Percentiles rank a stretch among this genome's conserved stretches.
Evolutionary conservation across 2,329 filamentous ascomycete species (phyloP).

Genomic region (Penicillium frequentans): DNA sequence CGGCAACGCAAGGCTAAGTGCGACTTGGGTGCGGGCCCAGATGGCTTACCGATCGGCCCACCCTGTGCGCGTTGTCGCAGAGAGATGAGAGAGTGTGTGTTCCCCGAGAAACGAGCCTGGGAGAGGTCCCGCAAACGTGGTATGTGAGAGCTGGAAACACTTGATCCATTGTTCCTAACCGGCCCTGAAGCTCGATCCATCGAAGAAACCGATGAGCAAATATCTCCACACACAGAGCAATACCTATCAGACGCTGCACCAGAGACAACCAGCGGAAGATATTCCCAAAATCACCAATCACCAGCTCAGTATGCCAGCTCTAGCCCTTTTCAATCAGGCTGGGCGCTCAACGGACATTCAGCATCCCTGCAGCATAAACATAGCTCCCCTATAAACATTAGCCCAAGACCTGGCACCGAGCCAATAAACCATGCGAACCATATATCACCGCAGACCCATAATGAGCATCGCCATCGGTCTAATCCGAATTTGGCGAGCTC

Average conservation of each 20-base stretch:
- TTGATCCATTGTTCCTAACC: conserved; percentile 8
- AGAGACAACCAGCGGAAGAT: conserved; percentile 1
- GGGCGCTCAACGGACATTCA: conserved; percentile 13
- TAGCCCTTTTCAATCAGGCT: conserved; percentile 17
- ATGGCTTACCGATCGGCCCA: conserved; percentile 39
- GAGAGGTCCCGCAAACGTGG: conserved; percentile 38
- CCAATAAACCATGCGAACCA: neutral
- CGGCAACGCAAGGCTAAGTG: conserved; percentile 56
- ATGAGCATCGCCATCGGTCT: conserved; percentile 23
- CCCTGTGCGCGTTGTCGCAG: conserved; percentile 52
- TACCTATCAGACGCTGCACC: conserved; percentile 6
- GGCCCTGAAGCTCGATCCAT: conserved; percentile 15
- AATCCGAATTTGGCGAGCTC: conserved; percentile 34
- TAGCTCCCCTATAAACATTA: conserved; percentile 14
- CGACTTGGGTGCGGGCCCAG: conserved; percentile 44
- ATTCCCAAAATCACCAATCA: conserved; percentile 4
- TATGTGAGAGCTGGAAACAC: conserved; percentile 15
- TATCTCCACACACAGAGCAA: conserved; percentile 7
- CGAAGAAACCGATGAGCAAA: conserved; percentile 8
- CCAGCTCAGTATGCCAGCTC: conserved; percentile 9
- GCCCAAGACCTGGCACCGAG: conserved; percentile 7
- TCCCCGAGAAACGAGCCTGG: conserved; percentile 45
- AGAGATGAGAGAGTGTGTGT: conserved; percentile 53
- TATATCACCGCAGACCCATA: neutral
- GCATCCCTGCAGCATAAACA: conserved; percentile 13